A percentile compares a stretch with the other conserved stretches of the same genome.
Evolutionary conservation across 2,329 filamentous ascomycete species (phyloP).

Genomic region (Trichophyton equinum): DNA sequence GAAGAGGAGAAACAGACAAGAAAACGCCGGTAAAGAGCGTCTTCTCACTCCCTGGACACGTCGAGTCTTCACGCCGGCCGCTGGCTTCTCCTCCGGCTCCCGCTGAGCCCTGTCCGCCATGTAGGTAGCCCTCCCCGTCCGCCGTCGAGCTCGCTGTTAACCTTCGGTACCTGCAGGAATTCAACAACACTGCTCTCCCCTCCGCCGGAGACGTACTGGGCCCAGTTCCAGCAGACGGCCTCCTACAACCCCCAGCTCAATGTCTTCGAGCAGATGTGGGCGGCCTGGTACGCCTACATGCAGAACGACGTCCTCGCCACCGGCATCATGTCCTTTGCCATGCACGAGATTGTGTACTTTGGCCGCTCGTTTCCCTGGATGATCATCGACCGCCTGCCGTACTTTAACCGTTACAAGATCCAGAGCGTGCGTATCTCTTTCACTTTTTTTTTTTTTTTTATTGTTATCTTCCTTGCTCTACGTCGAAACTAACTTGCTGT

Average conservation of each 20-base stretch:
- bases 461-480: no score
- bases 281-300: constrained; percentile 95
- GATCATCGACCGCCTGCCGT: constrained; percentile 76
- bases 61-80: neutral
- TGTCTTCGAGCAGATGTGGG: constrained; percentile 78
- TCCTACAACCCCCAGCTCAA: constrained; percentile 76
- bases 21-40: no score
- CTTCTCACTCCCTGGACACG: no score
- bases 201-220: constrained; percentile 46
- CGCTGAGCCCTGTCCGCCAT: neutral
- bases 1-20: neutral
- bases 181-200: constrained; percentile 31
- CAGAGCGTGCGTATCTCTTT: constrained; percentile 52
- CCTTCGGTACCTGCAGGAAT: constrained; percentile 28
- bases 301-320: constrained; percentile 94
- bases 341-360: constrained; percentile 94
- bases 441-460: no score
- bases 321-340: constrained; percentile 90
- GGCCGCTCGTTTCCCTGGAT: constrained; percentile 84
- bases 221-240: constrained; percentile 51
- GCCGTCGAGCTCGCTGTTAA: constrained; percentile 1
- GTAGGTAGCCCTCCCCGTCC: neutral
- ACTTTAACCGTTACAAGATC: constrained; percentile 88
- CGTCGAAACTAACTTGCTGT: constrained; percentile 13
- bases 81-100: neutral